Conservation (phyloP, 352 stramenopile genomes). For the Phytophthora crassamura region DNA sequence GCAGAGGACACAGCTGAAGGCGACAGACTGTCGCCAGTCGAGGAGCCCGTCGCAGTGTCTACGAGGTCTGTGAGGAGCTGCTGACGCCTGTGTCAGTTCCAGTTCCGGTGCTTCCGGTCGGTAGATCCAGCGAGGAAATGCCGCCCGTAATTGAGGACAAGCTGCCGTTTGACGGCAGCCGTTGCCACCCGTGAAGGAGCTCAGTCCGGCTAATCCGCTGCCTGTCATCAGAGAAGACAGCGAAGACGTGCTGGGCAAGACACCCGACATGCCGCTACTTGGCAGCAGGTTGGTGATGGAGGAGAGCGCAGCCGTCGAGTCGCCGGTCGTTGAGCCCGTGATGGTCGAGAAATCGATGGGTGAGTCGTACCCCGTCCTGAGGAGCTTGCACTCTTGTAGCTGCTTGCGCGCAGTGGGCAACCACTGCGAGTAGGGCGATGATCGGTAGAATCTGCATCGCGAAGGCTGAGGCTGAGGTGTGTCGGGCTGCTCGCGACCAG, state of each 20-base stretch:
- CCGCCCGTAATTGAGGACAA: constrained; percentile 2
- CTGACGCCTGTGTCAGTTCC: constrained; percentile 3
- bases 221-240: not conserved
- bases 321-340: not conserved
- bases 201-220: not conserved
- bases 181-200: not conserved
- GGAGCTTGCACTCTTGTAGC: constrained; percentile 3
- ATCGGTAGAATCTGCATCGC: constrained; percentile 5
- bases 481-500: not conserved
- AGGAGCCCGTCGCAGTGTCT: not conserved
- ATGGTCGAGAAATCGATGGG: not conserved
- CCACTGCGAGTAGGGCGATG: not conserved
- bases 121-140: not conserved
- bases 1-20: no score
- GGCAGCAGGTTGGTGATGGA: no score
- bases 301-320: no score
- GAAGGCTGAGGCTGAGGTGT: not conserved
- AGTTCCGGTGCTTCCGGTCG: not conserved
- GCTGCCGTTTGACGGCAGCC: not conserved
- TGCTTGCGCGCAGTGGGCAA: not conserved
- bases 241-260: not conserved
- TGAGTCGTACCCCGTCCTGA: not conserved
- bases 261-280: no score
- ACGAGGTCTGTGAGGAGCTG: not conserved
- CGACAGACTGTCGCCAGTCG: not conserved